Base-by-base conservation (phyloP, 805 yeast genomes). In the Barnettozyma salicaria region DNA sequence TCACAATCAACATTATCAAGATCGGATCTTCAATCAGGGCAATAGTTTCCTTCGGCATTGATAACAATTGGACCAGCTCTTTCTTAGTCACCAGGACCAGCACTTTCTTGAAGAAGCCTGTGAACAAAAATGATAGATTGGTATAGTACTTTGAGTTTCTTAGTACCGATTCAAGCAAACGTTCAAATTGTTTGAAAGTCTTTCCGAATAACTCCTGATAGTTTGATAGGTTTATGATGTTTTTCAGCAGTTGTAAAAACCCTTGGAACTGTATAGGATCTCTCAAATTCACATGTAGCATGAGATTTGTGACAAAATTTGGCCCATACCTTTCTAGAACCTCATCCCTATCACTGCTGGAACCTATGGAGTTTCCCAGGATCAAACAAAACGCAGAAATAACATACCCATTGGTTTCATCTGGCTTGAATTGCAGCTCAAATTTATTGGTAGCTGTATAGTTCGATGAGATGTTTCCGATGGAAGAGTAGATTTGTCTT, bases 181-280 rank as follows among this genome's bases (percentile, higher is more conserved):
- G 36, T 4, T 38, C 29, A 7, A 52, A 36, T 0, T 11, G 20
- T 2, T n/a, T 20, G 16, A 44, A 40, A 18, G 41, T 38, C 1
- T 18, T 14, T n/a, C n/a, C n/a, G 29, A 52, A 50, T 11, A 53
- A 19, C 4, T 40, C 42, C 7, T 7, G 11, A 24, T 49, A 23
- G 1, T 51, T 45, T 8, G 41, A 45, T 20, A 43, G 36, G 6
- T 41, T 36, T 0, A 47, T 37, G 2, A 48, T 9, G 17, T 32
- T 42, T 25, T 55, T 53, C 30, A 52, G 31, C 1, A 47, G 6
- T 21, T 55, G 58, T 11, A 55, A 16, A 4, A 45, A 42, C 6
- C 57, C 56, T 24, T 53, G 58, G 34, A 53, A 55, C 26, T 44
- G 44, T 16, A 52, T 44, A 1, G 58, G 52, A 37, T 54, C 59